Percentiles rank a stretch among this genome's conserved stretches.
Conservation (phyloP, 164 flowering plant genomes). For the Umbilicus rupestris region DNA sequence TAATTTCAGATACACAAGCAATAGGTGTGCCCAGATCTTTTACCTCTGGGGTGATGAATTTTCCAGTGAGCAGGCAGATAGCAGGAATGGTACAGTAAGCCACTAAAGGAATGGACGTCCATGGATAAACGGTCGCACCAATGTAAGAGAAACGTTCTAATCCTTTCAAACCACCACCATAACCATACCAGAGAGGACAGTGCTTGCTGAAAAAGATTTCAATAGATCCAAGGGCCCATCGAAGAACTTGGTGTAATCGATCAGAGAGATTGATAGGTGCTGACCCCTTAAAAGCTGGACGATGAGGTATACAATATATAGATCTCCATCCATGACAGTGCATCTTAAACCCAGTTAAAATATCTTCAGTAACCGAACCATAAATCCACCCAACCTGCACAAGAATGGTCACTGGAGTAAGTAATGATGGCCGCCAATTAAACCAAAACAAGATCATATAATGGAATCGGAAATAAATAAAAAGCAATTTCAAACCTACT, state of each 20-base stretch:
- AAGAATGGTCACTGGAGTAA: neutral
- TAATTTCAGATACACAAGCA: neutral
- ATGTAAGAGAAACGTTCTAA: constrained; percentile 10
- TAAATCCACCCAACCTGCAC: constrained; percentile 11
- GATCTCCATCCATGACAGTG: constrained; percentile 11
- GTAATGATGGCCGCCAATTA: neutral
- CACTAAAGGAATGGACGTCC: constrained; percentile 8
- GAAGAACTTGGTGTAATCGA: constrained; percentile 12
- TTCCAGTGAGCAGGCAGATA: constrained; percentile 11
- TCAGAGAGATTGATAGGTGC: constrained; percentile 10
- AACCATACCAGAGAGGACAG: constrained; percentile 12
- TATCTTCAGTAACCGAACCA: constrained; percentile 12
- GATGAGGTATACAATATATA: constrained; percentile 6
- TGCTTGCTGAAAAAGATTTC: constrained; percentile 11
- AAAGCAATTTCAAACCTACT: neutral
- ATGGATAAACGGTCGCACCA: constrained; percentile 6
- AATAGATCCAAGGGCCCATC: constrained; percentile 12
- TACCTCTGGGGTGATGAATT: constrained; percentile 8
- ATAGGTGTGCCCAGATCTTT: neutral
- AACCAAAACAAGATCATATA: neutral
- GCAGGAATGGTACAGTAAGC: constrained; percentile 10
- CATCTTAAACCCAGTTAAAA: constrained; percentile 9
- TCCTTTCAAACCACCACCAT: constrained; percentile 12
- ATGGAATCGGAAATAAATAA: neutral
- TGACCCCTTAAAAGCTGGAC: constrained; percentile 8